phyloP scores from a whole-genome alignment of 352 stramenopile genomes.

The Aphanomyces invadans region DNA sequence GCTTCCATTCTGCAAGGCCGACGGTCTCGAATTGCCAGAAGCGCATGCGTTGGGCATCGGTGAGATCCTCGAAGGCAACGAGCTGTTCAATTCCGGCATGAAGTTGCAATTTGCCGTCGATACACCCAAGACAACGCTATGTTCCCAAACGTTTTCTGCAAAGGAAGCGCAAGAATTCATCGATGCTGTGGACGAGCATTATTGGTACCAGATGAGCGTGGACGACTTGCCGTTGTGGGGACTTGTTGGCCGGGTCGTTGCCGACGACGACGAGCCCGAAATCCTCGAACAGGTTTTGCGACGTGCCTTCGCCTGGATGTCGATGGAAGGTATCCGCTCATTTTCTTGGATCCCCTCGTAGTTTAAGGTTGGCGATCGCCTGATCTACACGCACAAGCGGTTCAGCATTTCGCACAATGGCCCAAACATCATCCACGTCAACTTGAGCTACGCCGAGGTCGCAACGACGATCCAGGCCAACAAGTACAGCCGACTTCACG shows the following conservation, averaged over 20 bases:
- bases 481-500: slow-evolving; percentile 35
- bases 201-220: slow-evolving; percentile 99
- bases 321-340: too few species aligned
- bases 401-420: slow-evolving; percentile 96
- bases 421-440: slow-evolving; percentile 96
- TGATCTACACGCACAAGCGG: slow-evolving; percentile 96
- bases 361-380: slow-evolving; percentile 64
- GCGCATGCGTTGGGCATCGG: slow-evolving; percentile 85
- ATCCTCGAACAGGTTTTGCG: slow-evolving; percentile 64
- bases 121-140: slow-evolving; percentile 57
- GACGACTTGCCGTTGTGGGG: slow-evolving; percentile 98
- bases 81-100: slow-evolving; percentile 91
- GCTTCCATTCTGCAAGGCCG: slow-evolving; percentile 94
- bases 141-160: slow-evolving; percentile 61
- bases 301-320: too few species aligned
- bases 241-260: slow-evolving; percentile 96
- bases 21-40: slow-evolving; percentile 80
- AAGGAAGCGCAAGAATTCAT: slow-evolving; percentile 71
- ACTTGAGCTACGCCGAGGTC: slow-evolving; percentile 92
- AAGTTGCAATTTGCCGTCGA: slow-evolving; percentile 67
- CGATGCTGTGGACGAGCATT: slow-evolving; percentile 90
- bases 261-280: slow-evolving; percentile 73
- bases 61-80: slow-evolving; percentile 94
- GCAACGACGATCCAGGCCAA: slow-evolving; percentile 78
- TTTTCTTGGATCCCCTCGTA: too few species aligned